A percentile compares a stretch with the other conserved stretches of the same genome.
phyloP scores from a whole-genome alignment of 2,329 filamentous ascomycete species.

The Trichoderma koningii region DNA sequence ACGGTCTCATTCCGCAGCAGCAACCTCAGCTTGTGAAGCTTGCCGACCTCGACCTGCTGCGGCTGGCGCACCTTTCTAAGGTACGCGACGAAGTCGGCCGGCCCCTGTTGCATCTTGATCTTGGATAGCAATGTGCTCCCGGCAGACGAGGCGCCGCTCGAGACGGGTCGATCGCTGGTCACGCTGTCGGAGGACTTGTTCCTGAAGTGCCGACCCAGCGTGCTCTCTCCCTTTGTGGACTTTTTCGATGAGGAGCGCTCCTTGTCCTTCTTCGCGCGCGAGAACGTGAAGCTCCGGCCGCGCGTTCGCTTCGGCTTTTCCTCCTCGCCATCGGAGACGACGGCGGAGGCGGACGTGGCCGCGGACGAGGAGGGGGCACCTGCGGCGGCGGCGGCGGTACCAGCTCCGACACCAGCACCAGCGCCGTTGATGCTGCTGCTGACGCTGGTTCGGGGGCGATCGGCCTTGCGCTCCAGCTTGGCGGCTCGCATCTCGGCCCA shows the following conservation, averaged over 20 bases:
- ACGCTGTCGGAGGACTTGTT: conserved; percentile 74
- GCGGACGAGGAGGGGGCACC: conserved; percentile 31
- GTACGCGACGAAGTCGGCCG: conserved; percentile 84
- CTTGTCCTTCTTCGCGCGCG: conserved; percentile 63
- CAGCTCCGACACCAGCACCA: background rate
- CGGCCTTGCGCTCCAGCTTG: conserved; percentile 47
- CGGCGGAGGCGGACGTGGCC: conserved; percentile 40
- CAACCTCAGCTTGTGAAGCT: conserved; percentile 87
- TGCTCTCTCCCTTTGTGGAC: conserved; percentile 62
- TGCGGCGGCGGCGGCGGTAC: background rate
- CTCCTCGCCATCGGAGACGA: conserved; percentile 47
- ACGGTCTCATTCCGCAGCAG: conserved; percentile 93
- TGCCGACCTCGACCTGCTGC: conserved; percentile 85
- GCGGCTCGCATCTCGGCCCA: conserved; percentile 67
- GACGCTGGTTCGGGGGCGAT: conserved; percentile 49
- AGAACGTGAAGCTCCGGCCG: conserved; percentile 71
- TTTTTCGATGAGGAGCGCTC: conserved; percentile 69
- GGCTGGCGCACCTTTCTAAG: conserved; percentile 79
- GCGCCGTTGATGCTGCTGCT: conserved; percentile 45
- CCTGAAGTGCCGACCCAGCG: conserved; percentile 64
- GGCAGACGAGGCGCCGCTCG: conserved; percentile 51
- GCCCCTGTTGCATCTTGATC: conserved; percentile 72
- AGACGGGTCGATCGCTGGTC: conserved; percentile 59
- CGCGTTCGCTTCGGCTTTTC: conserved; percentile 54
- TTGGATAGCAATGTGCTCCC: conserved; percentile 61